Percentiles rank a stretch among this genome's conserved stretches.
Evolutionary conservation across 371 early-diverging fungal species (phyloP).

Genomic region (Mortierella sp.): DNA sequence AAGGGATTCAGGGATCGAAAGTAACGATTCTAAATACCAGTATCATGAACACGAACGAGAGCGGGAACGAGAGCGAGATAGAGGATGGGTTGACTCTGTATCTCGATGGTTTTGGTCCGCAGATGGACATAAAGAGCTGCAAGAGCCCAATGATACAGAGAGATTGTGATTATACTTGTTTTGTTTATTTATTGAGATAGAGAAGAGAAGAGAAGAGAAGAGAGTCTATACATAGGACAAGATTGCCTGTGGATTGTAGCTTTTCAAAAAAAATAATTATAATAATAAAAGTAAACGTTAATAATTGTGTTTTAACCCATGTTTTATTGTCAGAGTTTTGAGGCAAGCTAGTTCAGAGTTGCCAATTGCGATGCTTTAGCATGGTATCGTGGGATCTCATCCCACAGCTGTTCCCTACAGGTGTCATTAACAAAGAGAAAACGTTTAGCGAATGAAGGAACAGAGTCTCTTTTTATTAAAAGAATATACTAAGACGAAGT

Average conservation of each 20-base stretch:
- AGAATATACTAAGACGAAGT: background rate
- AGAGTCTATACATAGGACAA: too few relatives aligned
- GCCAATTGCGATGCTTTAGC: slow-evolving; percentile 7
- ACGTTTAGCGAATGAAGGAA: background rate
- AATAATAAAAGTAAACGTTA: too few relatives aligned
- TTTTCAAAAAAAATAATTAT: too few relatives aligned
- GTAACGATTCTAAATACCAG: background rate
- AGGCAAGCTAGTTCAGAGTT: background rate
- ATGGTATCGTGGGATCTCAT: slow-evolving; percentile 45
- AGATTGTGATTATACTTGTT: background rate
- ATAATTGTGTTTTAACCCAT: too few relatives aligned
- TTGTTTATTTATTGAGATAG: too few relatives aligned
- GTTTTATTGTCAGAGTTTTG: too few relatives aligned
- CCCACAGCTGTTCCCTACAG: slow-evolving; percentile 47
- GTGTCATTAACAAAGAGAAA: background rate
- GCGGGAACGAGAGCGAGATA: slow-evolving; percentile 4
- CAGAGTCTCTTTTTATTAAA: background rate
- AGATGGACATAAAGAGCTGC: background rate
- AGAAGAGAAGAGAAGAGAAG: too few relatives aligned
- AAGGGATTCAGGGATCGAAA: slow-evolving; percentile 1
- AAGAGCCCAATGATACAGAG: background rate
- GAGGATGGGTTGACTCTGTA: slow-evolving; percentile 18
- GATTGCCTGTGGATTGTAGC: too few relatives aligned
- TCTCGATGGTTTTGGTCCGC: slow-evolving; percentile 14
- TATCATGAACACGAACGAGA: background rate